These are phyloP conservation scores for Tolypocladium ovalisporum DNA, from an alignment of 2,329 filamentous ascomycete species.

Conservation along the genomic window DNA sequence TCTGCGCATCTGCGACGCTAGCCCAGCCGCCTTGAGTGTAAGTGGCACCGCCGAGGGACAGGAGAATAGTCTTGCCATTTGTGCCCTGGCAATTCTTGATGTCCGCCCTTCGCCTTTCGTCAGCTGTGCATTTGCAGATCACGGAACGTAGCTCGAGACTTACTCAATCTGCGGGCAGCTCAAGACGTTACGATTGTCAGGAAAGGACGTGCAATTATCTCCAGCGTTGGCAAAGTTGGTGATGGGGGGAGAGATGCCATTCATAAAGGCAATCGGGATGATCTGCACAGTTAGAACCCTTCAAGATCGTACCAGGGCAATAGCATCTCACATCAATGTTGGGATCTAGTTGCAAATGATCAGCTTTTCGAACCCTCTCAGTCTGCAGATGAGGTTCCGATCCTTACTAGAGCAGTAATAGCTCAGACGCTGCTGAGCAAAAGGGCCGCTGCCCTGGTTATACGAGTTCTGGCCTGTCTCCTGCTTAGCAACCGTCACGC, in stretches of 20 bases:
- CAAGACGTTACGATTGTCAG: conserved; percentile 41
- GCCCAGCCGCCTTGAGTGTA: conserved; percentile 59
- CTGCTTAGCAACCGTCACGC: not conserved
- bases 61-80: conserved; percentile 57
- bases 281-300: conserved; percentile 19
- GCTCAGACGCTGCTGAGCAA: conserved; percentile 42
- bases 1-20: conserved; percentile 36
- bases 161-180: conserved; percentile 56
- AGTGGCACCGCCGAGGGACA: conserved; percentile 62
- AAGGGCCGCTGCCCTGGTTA: conserved; percentile 27
- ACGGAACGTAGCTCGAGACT: conserved; percentile 11
- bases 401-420: conserved; percentile 48
- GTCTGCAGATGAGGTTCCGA: not conserved
- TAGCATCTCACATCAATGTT: conserved; percentile 32
- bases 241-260: conserved; percentile 40
- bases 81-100: conserved; percentile 48
- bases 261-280: conserved; percentile 54
- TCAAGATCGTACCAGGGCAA: not conserved
- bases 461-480: conserved; percentile 48
- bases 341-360: conserved; percentile 18
- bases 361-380: not conserved
- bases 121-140: conserved; percentile 15
- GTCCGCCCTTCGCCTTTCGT: conserved; percentile 11
- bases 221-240: conserved; percentile 56
- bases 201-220: conserved; percentile 48